Percentiles rank a stretch among this genome's conserved stretches.
Conservation (phyloP, 1,284 basidiomycete species). For the Calocybe gambosa region DNA sequence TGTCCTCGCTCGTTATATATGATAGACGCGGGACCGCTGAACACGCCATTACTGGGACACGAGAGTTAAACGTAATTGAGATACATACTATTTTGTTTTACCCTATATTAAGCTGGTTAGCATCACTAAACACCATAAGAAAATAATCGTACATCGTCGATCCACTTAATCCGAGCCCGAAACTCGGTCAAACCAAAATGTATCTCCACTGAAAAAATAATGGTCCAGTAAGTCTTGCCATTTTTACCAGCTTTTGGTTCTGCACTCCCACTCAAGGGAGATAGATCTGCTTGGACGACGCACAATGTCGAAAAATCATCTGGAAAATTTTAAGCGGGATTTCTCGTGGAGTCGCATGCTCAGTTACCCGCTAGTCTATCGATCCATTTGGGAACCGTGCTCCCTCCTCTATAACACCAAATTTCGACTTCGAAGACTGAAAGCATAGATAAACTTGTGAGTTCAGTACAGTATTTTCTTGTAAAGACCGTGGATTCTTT, state of each 20-base stretch:
- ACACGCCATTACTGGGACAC: background rate
- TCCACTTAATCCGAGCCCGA: conserved; percentile 74
- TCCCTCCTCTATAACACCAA: conserved; percentile 72
- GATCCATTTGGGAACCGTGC: conserved; percentile 67
- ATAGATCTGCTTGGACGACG: conserved; percentile 69
- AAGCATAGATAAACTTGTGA: conserved; percentile 65
- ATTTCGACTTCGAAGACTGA: conserved; percentile 77
- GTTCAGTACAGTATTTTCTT: conserved; percentile 73
- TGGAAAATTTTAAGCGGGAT: conserved; percentile 15
- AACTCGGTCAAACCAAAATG: conserved; percentile 78
- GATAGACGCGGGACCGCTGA: conserved; percentile 69
- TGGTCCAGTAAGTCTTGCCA: conserved; percentile 72
- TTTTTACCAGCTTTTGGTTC: conserved; percentile 56
- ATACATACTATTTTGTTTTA: conserved; percentile 54
- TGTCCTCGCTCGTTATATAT: conserved; percentile 74
- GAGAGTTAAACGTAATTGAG: background rate
- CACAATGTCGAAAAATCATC: conserved; percentile 72
- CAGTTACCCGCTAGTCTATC: conserved; percentile 47
- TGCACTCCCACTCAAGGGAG: conserved; percentile 60
- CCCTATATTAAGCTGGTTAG: conserved; percentile 33
- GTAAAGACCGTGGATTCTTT: conserved; percentile 76
- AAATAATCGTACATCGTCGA: conserved; percentile 53
- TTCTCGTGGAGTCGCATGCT: background rate
- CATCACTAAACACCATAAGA: conserved; percentile 1
- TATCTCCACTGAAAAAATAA: conserved; percentile 75